Percentiles rank a stretch among this genome's conserved stretches.
Evolutionary conservation across 345 rosid species (phyloP).

Genomic region (Aquilaria yunnanensis): DNA sequence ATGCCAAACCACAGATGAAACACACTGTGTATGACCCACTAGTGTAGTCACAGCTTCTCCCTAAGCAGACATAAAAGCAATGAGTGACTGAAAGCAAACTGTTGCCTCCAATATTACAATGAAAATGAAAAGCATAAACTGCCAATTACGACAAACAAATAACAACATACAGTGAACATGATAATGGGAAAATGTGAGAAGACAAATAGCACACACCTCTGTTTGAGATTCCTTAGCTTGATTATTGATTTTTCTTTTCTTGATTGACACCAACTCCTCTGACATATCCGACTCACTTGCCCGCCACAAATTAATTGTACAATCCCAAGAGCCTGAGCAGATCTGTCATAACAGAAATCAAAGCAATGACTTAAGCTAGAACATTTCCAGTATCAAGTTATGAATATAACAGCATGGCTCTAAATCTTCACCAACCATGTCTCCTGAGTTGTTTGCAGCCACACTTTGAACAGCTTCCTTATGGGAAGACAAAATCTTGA

Average conservation of each 20-base stretch:
- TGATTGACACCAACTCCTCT: conserved; percentile 52
- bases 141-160: not conserved
- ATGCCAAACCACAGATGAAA: conserved; percentile 88
- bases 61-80: conserved; percentile 26
- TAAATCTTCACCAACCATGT: conserved; percentile 45
- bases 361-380: conserved; percentile 3
- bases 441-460: conserved; percentile 55
- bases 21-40: conserved; percentile 88
- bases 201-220: conserved; percentile 45
- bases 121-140: no score
- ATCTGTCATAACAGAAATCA: conserved; percentile 30
- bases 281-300: conserved; percentile 42
- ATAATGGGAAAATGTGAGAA: not conserved
- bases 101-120: no score
- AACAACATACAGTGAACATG: not conserved
- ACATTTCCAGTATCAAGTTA: not conserved
- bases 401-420: not conserved
- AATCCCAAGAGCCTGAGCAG: conserved; percentile 98
- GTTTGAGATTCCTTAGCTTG: conserved; percentile 50
- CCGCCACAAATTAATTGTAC: conserved; percentile 74
- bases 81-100: not conserved
- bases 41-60: conserved; percentile 73
- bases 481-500: conserved; percentile 81
- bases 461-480: conserved; percentile 82
- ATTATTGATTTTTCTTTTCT: conserved; percentile 81